These are phyloP conservation scores for Phylloporus sp. DNA, from an alignment of 768 basidiomycete genomes.

Conservation along the genomic window DNA sequence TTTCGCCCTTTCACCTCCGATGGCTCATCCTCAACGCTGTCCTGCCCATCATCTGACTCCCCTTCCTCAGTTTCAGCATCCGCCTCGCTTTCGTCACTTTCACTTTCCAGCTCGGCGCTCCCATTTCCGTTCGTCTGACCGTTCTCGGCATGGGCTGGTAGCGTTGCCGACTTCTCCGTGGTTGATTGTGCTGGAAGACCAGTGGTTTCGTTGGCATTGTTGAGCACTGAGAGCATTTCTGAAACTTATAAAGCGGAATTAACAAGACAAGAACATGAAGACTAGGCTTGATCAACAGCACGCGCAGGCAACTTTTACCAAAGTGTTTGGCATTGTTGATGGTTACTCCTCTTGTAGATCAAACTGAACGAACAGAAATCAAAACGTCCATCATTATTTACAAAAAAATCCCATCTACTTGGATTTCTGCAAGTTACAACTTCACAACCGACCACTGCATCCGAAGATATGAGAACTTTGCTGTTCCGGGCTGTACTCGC, in stretches of 20 bases:
- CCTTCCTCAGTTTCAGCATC: not conserved
- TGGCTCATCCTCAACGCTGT: not conserved
- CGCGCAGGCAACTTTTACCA: not conserved
- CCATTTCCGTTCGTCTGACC: conserved; percentile 20
- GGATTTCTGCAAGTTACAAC: conserved; percentile 5
- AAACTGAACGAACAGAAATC: not conserved
- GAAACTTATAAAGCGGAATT: not conserved
- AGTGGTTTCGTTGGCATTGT: not conserved
- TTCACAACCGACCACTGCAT: conserved; percentile 26
- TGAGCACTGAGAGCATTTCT: conserved; percentile 9
- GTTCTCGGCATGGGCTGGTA: not conserved
- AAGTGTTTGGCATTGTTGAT: conserved; percentile 17
- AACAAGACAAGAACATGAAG: conserved; percentile 8
- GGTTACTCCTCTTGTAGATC: not conserved
- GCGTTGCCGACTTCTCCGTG: conserved; percentile 1
- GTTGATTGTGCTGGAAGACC: not conserved
- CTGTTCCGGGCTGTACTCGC: not conserved
- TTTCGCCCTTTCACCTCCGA: not conserved
- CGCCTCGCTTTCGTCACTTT: conserved; percentile 4
- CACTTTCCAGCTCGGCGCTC: not conserved
- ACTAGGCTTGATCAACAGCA: not conserved
- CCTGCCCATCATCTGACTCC: conserved; percentile 7
- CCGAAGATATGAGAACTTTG: not conserved
- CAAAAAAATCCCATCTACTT: not conserved
- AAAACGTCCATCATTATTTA: not conserved